phyloP scores from a whole-genome alignment of 2,329 filamentous ascomycete species.

The Phyllosticta paracitricarpa region DNA sequence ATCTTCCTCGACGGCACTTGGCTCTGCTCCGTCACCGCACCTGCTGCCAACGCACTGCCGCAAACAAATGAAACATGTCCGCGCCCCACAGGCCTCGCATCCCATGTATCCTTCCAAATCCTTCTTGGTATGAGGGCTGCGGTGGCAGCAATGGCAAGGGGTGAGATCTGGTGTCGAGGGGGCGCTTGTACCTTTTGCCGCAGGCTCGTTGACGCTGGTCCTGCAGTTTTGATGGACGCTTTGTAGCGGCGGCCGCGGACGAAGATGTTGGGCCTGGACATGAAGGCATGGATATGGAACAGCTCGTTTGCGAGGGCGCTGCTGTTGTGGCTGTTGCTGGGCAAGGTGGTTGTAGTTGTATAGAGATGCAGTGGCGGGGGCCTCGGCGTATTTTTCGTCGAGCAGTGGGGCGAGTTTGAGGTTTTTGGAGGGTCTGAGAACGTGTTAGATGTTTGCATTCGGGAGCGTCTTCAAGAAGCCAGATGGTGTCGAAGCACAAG shows the following conservation, averaged over 20 bases:
- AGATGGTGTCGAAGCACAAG: not conserved
- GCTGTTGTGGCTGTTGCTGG: not conserved
- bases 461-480: not conserved
- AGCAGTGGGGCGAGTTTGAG: not conserved
- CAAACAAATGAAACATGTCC: conserved; percentile 61
- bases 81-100: conserved; percentile 51
- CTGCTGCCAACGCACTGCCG: conserved; percentile 44
- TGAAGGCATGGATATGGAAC: not conserved
- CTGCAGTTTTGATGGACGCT: not conserved
- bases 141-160: conserved; percentile 59
- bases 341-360: not conserved
- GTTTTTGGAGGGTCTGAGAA: conserved; percentile 2
- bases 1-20: not conserved
- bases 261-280: not conserved
- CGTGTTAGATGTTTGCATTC: not conserved
- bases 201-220: not conserved
- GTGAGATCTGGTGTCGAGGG: conserved; percentile 23
- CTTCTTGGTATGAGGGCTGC: conserved; percentile 52
- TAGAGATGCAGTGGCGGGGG: not conserved
- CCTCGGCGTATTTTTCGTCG: not conserved
- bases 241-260: not conserved
- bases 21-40: not conserved
- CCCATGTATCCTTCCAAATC: conserved; percentile 58
- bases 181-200: not conserved
- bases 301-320: not conserved